phyloP scores from a whole-genome alignment of 192 early-diverging fungal genomes.

The Glomus cerebriforme region DNA sequence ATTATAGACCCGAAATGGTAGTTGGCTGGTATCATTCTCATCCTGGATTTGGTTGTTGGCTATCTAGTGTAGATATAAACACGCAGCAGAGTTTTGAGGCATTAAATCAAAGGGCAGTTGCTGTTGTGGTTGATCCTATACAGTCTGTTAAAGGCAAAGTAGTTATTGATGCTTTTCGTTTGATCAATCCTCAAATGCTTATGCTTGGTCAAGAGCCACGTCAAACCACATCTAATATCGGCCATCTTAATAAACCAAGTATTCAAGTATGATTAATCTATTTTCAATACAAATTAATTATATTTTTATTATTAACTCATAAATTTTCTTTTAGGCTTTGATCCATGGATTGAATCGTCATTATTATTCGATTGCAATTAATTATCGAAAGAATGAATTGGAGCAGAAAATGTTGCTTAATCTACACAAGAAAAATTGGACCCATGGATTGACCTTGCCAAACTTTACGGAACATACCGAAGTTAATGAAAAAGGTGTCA shows the following conservation, averaged over 20 bases:
- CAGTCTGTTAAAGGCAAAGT: conserved; percentile 99
- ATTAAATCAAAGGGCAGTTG: conserved; percentile 91
- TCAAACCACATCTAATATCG: conserved; percentile 98
- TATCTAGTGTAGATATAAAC: conserved; percentile 98
- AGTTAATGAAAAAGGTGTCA: conserved; percentile 82
- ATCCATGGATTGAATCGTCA: conserved; percentile 98
- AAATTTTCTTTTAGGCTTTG: conserved; percentile 59
- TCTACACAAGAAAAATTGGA: conserved; percentile 99
- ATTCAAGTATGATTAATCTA: conserved; percentile 67
- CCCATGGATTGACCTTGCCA: conserved; percentile 82
- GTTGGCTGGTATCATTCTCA: conserved; percentile 99
- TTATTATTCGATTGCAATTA: conserved; percentile 99
- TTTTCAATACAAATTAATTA: not conserved
- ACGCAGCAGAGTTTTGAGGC: conserved; percentile 98
- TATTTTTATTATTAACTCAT: not conserved
- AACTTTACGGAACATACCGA: conserved; percentile 84
- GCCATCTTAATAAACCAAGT: conserved; percentile 95
- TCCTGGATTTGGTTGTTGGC: conserved; percentile 99
- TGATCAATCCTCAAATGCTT: conserved; percentile 86
- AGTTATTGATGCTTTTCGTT: conserved; percentile 98
- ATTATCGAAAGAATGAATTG: conserved; percentile 99
- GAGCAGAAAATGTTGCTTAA: conserved; percentile 99
- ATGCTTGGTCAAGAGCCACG: conserved; percentile 92
- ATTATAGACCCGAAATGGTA: conserved; percentile 89
- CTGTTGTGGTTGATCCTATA: conserved; percentile 99